Base-by-base conservation (phyloP, 1,284 basidiomycete species). In the Fomitopsis pinicola region DNA sequence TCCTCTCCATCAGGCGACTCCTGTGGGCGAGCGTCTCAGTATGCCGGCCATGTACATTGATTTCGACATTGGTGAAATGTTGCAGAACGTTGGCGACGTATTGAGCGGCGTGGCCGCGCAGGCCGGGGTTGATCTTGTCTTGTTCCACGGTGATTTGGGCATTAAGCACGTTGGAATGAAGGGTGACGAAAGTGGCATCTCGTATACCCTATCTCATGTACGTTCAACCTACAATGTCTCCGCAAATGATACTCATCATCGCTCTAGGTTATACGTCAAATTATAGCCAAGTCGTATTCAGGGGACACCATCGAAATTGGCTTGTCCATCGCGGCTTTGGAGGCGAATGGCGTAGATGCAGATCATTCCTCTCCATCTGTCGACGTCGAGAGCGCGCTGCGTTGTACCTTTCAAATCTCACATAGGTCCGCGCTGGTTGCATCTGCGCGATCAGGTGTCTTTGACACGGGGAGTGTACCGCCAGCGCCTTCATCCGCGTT, bases 231-330 rank as follows among this genome's bases (percentile, higher is more conserved):
- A 45, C 60, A 50, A 61, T 38, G 42, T 55, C 63, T 66, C 66
- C 68, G 58, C 57, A 63, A 59, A 12, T 10, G 58, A 28, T 14
- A 30, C 64, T 69, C 40, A 71, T 59, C 7, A 38, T 33, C 42
- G 28, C 10, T 33, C 12, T 69, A 97, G 94, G 82, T 96, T 60
- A 75, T 95, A 50, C 90, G 94, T 22, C 95, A 96, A 80, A 81
- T 97, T 46, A 77, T 97, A 36, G 77, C 80, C 38, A 86, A 87
- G 35, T 80, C 92, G 4, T 76, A 77, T 55, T 77, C 74, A 50
- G 92, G 92, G 5, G 94, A 96, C 69, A 88, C 90, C n/a, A 83
- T 98, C 57, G 94, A 97, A 70, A 76, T 97, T 55, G 94, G 95
- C 5, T 82, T 97, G n/a, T 85, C 87, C 65, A 79, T 94, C 58